Base-by-base conservation (phyloP, 352 stramenopile genomes). In the Hyaloperonospora arabidopsidis region DNA sequence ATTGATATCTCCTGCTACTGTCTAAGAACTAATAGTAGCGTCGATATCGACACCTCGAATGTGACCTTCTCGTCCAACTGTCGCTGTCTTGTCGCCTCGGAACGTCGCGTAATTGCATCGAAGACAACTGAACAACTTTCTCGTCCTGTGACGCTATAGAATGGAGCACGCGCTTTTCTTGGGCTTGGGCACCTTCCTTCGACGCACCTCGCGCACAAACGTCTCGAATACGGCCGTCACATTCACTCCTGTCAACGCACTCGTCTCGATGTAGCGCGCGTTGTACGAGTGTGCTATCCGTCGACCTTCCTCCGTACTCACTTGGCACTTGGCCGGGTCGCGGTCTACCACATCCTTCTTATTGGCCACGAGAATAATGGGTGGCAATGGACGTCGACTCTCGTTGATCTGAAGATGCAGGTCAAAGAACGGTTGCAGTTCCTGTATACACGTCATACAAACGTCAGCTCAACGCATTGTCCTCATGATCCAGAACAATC, bases 381-480 rank as follows among this genome's bases (percentile, higher is more conserved):
- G 85, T 25, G 84, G 81, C 38, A 88, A 59, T 21, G 78, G 74
- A 1, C 79, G 77, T 28, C 78, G 76, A 48, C 67, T 92, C 57
- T 90, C 85, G 68, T 93, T 93, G 65, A 95, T 93, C 56, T 95
- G 83, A 55, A 93, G 62, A 46, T 93, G 80, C 43, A 95, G 57
- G 54, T 90, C 82, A 52, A 93, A 93, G 57, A 95, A 95, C 34
- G 78, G 76, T 78, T 93, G 81, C 22, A 95, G 63, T 57, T 95
- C 84, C 68, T 89, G 45, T 7, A 61, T 50, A 49, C 15, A 41
- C n/a, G 7, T 7, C 25, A 29, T 53, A 12, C 14, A 49, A 10
- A 28, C 0, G 36, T 59, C 15, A 59, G 22, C 18, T 59, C 5
- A 8, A 2, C 15, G 13, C 19, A 18, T 21, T 22, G 6, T 8